Evolutionary conservation across 495 filamentous ascomycete species (phyloP), one percentile per base, ranked within the genome.

Genomic region (Aspergillus wentii): DNA sequence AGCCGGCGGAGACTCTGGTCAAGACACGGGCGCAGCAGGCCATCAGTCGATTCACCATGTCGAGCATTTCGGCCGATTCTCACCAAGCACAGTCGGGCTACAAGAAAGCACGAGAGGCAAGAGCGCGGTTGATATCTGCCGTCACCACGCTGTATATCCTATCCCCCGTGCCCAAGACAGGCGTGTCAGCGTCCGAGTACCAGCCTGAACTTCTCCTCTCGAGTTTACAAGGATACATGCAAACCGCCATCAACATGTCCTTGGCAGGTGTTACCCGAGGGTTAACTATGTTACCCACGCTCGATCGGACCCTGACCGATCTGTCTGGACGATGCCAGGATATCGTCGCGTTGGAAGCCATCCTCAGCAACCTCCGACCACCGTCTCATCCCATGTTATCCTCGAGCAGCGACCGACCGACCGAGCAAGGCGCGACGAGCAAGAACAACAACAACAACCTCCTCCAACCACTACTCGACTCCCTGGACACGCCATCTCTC

Each of bases 291-390:
- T 68, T 96, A 10, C 88, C 92, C 2, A 84, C 75, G 0, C 73
- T 98, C 27, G 88, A 96, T 29, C 75, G 87, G 19, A 82, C 87
- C 2, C 74, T 98, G 5, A 65, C 76, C 17, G 92, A 97, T 52
- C 75, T 95, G 11, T 83, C 85, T 7, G 78, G 80, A 5, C 72
- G 87, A 30, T 95, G 94, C 52, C 87, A 95, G 62, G 94, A 92
- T 42, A 80, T 97, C 17, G 82, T 91, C 8, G 86, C 87, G 2
- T 59, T 97, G 1, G 91, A 97, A 60, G 69, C 77, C 2, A 77
- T 95, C 17, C 75, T 98, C 23, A 78, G 73, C 27, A 69, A 68
- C 9, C 79, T 78, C 2, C 82, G 77, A 33, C 68, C 78, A 2
- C 87, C 86, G 1, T 33, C 59, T 0, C 84, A 88, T 43, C 80